Base-by-base conservation (phyloP, 371 early-diverging fungal species). In the Mucor plumbeus region DNA sequence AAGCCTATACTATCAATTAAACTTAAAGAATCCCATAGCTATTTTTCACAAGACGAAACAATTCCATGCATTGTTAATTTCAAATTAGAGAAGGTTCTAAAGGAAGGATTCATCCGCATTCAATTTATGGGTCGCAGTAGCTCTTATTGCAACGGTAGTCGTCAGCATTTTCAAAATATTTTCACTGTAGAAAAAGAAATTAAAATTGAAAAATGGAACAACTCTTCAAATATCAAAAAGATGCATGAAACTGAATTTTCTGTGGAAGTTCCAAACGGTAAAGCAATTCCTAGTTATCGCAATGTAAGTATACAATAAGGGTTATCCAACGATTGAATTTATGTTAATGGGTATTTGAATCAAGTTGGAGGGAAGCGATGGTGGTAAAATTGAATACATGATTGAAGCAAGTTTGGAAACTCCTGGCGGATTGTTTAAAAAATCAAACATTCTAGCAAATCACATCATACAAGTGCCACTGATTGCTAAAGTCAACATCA, bases 331-430 rank as follows among this genome's bases (percentile, higher is more conserved):
- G 26, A 26, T 31, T 35, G n/a, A 7, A 64, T 36, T 7, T 4
- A 7, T 40, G 13, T 39, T 17, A 26, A 56, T 15, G n/a, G 48
- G 34, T 35, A 4, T 19, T 19, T 40, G 5, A 11, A 43, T 33
- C 14, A 19, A 66, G 66, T 34, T 59, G 19, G 60, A 60, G 15
- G 61, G 60, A 31, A 21, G 54, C 19, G 60, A 63, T 31, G 67
- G 67, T 26, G 67, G 67, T 5, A 62, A 55, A 17, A 47, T 67
- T 11, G 67, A 67, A 19, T 67, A 67, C 38, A 61, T 67, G 62
- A 47, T 61, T 31, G 67, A 67, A 54, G 67, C 56, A 7, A 13
- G 26, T 11, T 38, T 67, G 57, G 62, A 61, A 38, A 17, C 63
- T 14, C 14, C 31, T 31, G 40, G 86, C 0, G 38, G 41, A 5